phyloP scores from a whole-genome alignment of 257 asterid species.

The Linderniella brevidens region DNA sequence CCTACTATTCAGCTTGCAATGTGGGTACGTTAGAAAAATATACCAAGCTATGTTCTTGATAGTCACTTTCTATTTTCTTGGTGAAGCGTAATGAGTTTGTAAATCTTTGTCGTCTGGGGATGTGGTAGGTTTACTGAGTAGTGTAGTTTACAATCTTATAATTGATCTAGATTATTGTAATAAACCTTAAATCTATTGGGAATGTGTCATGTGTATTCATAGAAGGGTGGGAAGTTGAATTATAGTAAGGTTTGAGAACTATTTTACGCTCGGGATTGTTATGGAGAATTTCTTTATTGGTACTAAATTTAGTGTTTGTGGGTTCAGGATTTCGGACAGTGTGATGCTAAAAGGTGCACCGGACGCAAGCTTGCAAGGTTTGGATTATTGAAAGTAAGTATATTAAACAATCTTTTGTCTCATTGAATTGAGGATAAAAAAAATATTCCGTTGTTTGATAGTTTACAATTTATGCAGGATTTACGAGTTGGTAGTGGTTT shows the following conservation, averaged over 20 bases:
- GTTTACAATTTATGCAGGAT: constrained; percentile 35
- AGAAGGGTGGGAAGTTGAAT: too few relatives aligned
- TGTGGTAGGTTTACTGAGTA: background rate
- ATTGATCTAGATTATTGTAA: background rate
- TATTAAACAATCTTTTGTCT: background rate
- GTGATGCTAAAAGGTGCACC: constrained; percentile 94
- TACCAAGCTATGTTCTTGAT: background rate
- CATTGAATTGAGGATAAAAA: background rate
- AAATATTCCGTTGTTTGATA: background rate
- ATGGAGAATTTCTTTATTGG: background rate
- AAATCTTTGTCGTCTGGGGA: background rate
- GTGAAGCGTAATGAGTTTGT: background rate
- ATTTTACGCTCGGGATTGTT: background rate
- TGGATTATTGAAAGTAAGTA: constrained; percentile 75
- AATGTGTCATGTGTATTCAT: too few relatives aligned
- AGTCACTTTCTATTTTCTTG: background rate
- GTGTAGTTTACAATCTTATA: background rate
- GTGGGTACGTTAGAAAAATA: constrained; percentile 58
- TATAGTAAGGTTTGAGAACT: background rate
- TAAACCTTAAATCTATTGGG: background rate
- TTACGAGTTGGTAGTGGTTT: constrained; percentile 70
- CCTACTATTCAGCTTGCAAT: constrained; percentile 77
- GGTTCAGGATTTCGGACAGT: constrained; percentile 83
- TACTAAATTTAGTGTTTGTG: constrained; percentile 3
- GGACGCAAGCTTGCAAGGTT: constrained; percentile 98